A percentile compares a stretch with the other conserved stretches of the same genome.
Evolutionary conservation across 768 basidiomycete species (phyloP).

Genomic region (Mycena olivaceomarginata): DNA sequence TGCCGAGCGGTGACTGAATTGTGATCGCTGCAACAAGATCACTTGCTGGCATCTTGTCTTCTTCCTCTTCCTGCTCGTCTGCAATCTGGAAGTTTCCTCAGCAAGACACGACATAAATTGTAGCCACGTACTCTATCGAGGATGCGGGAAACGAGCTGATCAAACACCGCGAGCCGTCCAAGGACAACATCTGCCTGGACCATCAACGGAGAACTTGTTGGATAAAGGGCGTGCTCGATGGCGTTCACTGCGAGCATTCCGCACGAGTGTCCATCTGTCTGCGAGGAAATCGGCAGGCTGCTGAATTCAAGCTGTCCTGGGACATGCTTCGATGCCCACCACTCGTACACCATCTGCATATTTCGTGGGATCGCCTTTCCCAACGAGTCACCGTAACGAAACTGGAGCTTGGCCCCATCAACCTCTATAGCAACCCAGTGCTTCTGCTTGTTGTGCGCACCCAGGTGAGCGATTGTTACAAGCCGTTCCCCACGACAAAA

Average conservation of each 20-base stretch:
- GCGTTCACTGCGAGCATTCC: neutral
- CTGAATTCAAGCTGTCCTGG: neutral
- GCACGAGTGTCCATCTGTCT: neutral
- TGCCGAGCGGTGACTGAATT: neutral
- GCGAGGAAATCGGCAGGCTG: neutral
- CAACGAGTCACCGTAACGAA: neutral
- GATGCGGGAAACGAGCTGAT: neutral
- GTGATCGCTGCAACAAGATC: neutral
- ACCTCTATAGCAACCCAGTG: constrained; percentile 27
- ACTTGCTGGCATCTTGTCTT: no score
- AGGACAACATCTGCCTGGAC: neutral
- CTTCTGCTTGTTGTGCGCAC: neutral
- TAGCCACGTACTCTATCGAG: neutral
- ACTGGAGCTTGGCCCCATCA: neutral
- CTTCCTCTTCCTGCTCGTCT: neutral
- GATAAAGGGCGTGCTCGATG: neutral
- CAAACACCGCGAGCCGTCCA: neutral
- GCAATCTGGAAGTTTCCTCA: neutral
- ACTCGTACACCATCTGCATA: neutral
- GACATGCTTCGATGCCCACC: neutral
- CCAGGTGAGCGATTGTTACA: constrained; percentile 25
- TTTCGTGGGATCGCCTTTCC: neutral
- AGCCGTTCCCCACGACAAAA: constrained; percentile 13
- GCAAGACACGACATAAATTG: no score
- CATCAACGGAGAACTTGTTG: neutral